phyloP scores from a whole-genome alignment of 192 early-diverging fungal genomes.

The Podila epicladia region DNA sequence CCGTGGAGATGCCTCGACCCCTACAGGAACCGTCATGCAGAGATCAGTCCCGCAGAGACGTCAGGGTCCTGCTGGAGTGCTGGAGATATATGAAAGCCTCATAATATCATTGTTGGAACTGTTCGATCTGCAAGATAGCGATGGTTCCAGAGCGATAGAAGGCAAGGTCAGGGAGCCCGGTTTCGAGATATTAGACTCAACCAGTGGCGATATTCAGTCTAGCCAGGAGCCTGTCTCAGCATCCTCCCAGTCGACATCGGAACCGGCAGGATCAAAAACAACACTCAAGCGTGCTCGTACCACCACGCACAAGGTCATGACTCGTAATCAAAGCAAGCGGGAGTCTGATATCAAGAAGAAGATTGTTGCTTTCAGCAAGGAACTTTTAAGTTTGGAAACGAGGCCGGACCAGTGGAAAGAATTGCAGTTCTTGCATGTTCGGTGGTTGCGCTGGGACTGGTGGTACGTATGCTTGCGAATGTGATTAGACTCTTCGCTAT shows the following conservation, averaged over 20 bases:
- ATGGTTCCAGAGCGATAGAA: neutral
- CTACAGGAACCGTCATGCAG: neutral
- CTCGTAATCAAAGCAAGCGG: constrained; percentile 36
- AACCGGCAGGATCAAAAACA: neutral
- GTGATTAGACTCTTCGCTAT: neutral
- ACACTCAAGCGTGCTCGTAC: constrained; percentile 11
- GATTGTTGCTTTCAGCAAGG: constrained; percentile 24
- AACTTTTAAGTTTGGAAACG: constrained; percentile 48
- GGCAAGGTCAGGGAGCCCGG: neutral
- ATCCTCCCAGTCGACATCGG: neutral
- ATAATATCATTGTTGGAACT: constrained; percentile 25
- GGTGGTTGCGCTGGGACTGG: constrained; percentile 55
- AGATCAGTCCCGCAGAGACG: neutral
- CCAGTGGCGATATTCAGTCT: neutral
- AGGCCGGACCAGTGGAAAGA: constrained; percentile 65
- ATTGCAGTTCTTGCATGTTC: constrained; percentile 66
- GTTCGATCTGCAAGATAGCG: constrained; percentile 8
- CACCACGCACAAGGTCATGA: constrained; percentile 7
- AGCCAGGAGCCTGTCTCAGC: neutral
- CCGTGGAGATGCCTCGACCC: neutral
- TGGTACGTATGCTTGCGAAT: constrained; percentile 53
- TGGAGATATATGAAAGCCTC: constrained; percentile 29
- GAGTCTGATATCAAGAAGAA: constrained; percentile 16
- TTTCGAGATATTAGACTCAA: neutral
- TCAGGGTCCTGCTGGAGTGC: constrained; percentile 1